Evolutionary conservation across 2,329 filamentous ascomycete species (phyloP), one percentile per base, ranked within the genome.

Genomic region (Parastagonospora nodorum): DNA sequence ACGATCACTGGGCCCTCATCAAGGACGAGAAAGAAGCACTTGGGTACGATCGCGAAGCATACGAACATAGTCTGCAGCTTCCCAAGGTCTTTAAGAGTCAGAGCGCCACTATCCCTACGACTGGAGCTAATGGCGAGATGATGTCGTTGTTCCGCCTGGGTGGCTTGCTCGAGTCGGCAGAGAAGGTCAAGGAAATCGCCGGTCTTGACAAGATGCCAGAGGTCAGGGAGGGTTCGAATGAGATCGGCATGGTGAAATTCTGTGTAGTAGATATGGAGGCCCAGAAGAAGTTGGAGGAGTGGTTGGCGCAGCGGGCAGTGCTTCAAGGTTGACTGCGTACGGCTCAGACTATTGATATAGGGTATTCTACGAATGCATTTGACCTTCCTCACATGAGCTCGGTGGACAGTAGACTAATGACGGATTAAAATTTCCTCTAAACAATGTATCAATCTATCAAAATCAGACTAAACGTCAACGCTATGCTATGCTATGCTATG

Each of bases 11-110:
- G 72, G 53, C 61, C 0, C 50, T 69, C 0, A 50, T 76, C 44
- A 52, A 50, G 14, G 32, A 48, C 0, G 63, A 66, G 9, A 69
- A 68, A 45, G 71, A 74, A 54, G 55, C 57, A 1, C 42, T 63
- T 19, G 74, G 73, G 11, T 73, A 72, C 49, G 72, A 75, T 40
- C 70, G 69, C 10, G 73, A 76, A 49, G 67, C 71, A 1, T 78
- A 76, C 50, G 74, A 77, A 56, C 71, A 75, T 37, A 67, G 65
- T 24, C 54, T 73, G 2, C 58, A 62, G 10, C 45, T 73, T 8
- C 60, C 63, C 29, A 58, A 65, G 40, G 45, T 63, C 4, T 61
- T 64, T 56, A 66, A 58, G 52, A 50, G 51, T 40, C 68, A 49
- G 44, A 63, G 39, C 31, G 67, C 45, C 12, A 56, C 29, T 24